phyloP scores from a whole-genome alignment of 1,284 basidiomycete species.

The Ganoderma leucocontextum region DNA sequence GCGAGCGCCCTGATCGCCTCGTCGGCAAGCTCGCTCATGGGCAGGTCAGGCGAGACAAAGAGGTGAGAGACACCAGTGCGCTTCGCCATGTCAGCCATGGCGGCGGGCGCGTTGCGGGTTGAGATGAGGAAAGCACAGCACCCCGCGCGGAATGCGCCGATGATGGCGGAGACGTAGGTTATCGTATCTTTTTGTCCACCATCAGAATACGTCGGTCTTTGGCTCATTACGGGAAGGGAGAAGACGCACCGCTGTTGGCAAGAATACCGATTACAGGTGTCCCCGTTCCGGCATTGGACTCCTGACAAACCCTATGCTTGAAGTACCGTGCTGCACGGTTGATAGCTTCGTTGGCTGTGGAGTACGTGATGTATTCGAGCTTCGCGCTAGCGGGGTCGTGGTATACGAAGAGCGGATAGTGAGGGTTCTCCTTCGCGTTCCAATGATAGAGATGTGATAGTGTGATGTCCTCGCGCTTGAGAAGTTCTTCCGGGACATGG shows the following conservation, averaged over 20 bases:
- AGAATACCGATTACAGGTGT: slow-evolving; percentile 34
- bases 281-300: not conserved
- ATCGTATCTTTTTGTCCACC: slow-evolving; percentile 39
- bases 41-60: slow-evolving; percentile 4
- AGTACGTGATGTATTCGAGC: slow-evolving; percentile 27
- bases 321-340: slow-evolving; percentile 30
- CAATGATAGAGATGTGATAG: slow-evolving; percentile 26
- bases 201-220: not conserved
- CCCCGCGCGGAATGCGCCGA: slow-evolving; percentile 36
- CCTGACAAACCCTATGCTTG: slow-evolving; percentile 5
- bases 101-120: slow-evolving; percentile 13
- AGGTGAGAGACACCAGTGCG: slow-evolving; percentile 3
- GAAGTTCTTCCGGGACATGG: slow-evolving; percentile 13
- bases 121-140: slow-evolving; percentile 14
- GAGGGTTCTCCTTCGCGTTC: slow-evolving; percentile 26
- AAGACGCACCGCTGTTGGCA: slow-evolving; percentile 15
- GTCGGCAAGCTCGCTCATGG: not conserved
- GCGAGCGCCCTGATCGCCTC: slow-evolving; percentile 4
- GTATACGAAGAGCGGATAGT: slow-evolving; percentile 31
- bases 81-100: slow-evolving; percentile 13
- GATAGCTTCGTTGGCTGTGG: slow-evolving; percentile 22
- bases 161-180: slow-evolving; percentile 41
- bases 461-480: slow-evolving; percentile 2
- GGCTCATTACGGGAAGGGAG: not conserved
- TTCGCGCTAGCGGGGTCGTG: slow-evolving; percentile 14